These are phyloP conservation scores for Rhodotorula kratochvilovae DNA, from an alignment of 768 basidiomycete genomes.

Conservation along the genomic window DNA sequence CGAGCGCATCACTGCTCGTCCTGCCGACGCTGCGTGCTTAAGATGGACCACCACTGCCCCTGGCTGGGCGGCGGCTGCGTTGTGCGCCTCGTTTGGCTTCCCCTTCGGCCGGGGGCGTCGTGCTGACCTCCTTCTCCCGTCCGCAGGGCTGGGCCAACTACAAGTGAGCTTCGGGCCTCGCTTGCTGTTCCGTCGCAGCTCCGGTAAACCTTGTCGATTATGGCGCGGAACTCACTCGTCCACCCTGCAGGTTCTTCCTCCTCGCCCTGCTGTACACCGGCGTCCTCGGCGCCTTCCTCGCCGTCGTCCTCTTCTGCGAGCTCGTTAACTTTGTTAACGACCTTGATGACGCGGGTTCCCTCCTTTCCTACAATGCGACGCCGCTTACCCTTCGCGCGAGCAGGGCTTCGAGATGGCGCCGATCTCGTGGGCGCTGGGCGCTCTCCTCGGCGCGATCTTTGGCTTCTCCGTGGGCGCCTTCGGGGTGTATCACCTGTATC, in stretches of 20 bases:
- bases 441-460: constrained; percentile 29
- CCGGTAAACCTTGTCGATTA: too few relatives aligned
- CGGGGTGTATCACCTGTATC: constrained; percentile 32
- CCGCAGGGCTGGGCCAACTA: constrained; percentile 34
- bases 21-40: constrained; percentile 29
- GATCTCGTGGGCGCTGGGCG: constrained; percentile 33
- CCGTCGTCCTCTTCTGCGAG: constrained; percentile 9
- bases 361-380: not conserved
- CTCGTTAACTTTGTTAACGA: constrained; percentile 23
- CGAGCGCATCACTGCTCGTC: constrained; percentile 37
- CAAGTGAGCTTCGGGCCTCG: too few relatives aligned
- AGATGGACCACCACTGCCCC: constrained; percentile 40
- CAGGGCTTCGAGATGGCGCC: constrained; percentile 35
- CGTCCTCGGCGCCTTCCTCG: constrained; percentile 11
- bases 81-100: constrained; percentile 3
- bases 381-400: not conserved
- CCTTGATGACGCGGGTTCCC: not conserved
- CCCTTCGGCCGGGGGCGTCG: not conserved
- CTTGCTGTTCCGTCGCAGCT: too few relatives aligned
- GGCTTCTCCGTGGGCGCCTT: constrained; percentile 18
- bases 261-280: constrained; percentile 32
- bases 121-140: not conserved
- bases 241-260: constrained; percentile 21
- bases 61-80: constrained; percentile 37
- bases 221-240: too few relatives aligned